Conservation (phyloP, 192 early-diverging fungal species). For the Podila minutissima region DNA sequence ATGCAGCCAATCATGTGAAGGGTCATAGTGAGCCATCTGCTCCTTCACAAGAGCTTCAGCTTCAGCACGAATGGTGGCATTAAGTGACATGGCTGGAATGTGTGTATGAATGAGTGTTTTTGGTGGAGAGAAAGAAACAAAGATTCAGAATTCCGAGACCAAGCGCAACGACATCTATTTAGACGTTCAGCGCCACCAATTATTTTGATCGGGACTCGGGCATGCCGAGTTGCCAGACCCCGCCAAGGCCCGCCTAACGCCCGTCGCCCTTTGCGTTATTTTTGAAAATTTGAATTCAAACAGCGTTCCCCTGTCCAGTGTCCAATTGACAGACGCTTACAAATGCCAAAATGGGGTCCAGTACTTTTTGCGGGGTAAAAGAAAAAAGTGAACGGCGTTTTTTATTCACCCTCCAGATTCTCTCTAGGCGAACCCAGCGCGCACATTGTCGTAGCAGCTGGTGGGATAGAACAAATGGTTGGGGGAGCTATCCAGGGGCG, state of each 20-base stretch:
- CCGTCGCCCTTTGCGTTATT: neutral
- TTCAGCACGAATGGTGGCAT: conserved; percentile 23
- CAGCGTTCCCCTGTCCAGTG: neutral
- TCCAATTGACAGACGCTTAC: neutral
- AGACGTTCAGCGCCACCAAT: conserved; percentile 8
- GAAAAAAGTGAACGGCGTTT: neutral
- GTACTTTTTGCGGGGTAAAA: neutral
- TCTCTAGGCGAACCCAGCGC: conserved; percentile 35
- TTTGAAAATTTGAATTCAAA: neutral
- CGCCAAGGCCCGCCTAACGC: too few species aligned
- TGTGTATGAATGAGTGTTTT: neutral
- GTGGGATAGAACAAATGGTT: conserved; percentile 60
- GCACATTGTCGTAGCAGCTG: conserved; percentile 63
- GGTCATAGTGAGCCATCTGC: conserved; percentile 73
- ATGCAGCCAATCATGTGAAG: conserved; percentile 77
- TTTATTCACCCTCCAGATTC: neutral
- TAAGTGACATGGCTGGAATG: conserved; percentile 29
- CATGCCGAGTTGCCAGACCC: neutral
- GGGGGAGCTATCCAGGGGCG: conserved; percentile 31
- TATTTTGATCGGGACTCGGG: neutral
- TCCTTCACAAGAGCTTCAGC: conserved; percentile 66
- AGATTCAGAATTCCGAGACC: neutral
- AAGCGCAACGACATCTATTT: neutral
- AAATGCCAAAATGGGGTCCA: too few species aligned
- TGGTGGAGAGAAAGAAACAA: neutral